These are phyloP conservation scores for Colletotrichum kahawae DNA, from an alignment of 2,329 filamentous ascomycete species.

Conservation along the genomic window DNA sequence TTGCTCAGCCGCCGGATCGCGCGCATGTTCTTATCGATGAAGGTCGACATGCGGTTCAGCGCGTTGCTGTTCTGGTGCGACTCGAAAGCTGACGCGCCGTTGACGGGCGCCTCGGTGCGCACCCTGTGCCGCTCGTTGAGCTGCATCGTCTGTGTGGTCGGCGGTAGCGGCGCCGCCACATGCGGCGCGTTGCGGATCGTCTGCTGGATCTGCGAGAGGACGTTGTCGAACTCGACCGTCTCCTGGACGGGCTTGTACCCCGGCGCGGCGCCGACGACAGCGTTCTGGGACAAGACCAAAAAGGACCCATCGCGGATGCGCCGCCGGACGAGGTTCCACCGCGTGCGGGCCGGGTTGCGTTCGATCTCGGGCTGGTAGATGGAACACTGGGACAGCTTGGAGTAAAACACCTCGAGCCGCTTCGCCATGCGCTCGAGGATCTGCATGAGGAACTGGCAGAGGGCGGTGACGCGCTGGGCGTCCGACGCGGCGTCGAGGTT, in stretches of 20 bases:
- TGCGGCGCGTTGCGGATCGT: conserved; percentile 31
- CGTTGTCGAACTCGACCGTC: conserved; percentile 48
- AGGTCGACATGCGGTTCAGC: conserved; percentile 48
- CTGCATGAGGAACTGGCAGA: conserved; percentile 54
- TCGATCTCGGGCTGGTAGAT: conserved; percentile 58
- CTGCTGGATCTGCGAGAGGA: conserved; percentile 47
- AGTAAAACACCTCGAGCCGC: conserved; percentile 56
- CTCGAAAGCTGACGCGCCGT: conserved; percentile 43
- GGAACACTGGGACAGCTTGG: conserved; percentile 51
- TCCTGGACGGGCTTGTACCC: conserved; percentile 32
- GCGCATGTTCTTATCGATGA: conserved; percentile 47
- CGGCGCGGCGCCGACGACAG: conserved; percentile 33
- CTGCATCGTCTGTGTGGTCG: conserved; percentile 27
- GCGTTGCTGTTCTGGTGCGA: conserved; percentile 46
- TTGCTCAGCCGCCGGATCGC: conserved; percentile 47
- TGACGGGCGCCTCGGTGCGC: conserved; percentile 34
- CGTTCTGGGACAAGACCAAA: conserved; percentile 50
- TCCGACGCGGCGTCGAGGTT: conserved; percentile 42
- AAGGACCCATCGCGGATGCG: conserved; percentile 56
- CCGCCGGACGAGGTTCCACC: conserved; percentile 55
- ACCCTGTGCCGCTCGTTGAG: conserved; percentile 48
- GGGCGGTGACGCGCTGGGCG: conserved; percentile 39
- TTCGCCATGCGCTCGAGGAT: conserved; percentile 58
- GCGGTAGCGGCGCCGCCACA: conserved; percentile 14
- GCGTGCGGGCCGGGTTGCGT: conserved; percentile 54